Conservation (phyloP, 352 stramenopile species). For the Globisporangium okanoganense region DNA sequence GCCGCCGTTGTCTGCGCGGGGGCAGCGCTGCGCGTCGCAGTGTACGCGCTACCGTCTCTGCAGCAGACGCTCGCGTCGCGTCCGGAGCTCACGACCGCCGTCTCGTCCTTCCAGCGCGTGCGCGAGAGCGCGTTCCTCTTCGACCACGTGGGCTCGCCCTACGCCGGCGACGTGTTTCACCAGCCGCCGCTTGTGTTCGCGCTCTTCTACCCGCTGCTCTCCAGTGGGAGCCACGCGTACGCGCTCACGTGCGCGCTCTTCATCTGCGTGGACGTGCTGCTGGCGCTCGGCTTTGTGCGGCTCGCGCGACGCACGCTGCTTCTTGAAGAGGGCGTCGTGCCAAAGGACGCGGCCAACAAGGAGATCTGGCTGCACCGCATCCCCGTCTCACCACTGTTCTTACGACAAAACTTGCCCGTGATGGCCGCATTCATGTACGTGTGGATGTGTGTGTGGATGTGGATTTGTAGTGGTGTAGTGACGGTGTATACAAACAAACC, state of each 20-base stretch:
- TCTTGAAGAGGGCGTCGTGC: slow-evolving; percentile 43
- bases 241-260: slow-evolving; percentile 32
- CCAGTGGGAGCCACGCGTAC: slow-evolving; percentile 19
- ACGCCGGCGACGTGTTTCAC: slow-evolving; percentile 79
- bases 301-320: slow-evolving; percentile 44
- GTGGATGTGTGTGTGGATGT: not conserved
- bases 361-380: slow-evolving; percentile 73
- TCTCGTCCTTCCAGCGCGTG: slow-evolving; percentile 61
- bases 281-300: slow-evolving; percentile 52
- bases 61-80: slow-evolving; percentile 39
- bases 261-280: slow-evolving; percentile 46
- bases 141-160: slow-evolving; percentile 41
- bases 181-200: slow-evolving; percentile 77
- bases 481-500: not conserved
- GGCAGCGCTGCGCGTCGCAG: slow-evolving; percentile 27
- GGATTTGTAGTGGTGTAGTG: not conserved
- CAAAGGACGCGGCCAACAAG: slow-evolving; percentile 23
- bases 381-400: slow-evolving; percentile 68
- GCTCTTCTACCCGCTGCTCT: slow-evolving; percentile 41
- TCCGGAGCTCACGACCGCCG: slow-evolving; percentile 61
- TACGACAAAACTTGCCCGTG: slow-evolving; percentile 32
- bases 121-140: slow-evolving; percentile 61
- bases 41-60: slow-evolving; percentile 33
- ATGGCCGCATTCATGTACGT: slow-evolving; percentile 55
- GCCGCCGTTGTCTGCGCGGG: slow-evolving; percentile 26